Percentiles rank a stretch among this genome's conserved stretches.
These are phyloP conservation scores for Phytophthora parvispora DNA, from an alignment of 352 stramenopile species.

Conservation along the genomic window DNA sequence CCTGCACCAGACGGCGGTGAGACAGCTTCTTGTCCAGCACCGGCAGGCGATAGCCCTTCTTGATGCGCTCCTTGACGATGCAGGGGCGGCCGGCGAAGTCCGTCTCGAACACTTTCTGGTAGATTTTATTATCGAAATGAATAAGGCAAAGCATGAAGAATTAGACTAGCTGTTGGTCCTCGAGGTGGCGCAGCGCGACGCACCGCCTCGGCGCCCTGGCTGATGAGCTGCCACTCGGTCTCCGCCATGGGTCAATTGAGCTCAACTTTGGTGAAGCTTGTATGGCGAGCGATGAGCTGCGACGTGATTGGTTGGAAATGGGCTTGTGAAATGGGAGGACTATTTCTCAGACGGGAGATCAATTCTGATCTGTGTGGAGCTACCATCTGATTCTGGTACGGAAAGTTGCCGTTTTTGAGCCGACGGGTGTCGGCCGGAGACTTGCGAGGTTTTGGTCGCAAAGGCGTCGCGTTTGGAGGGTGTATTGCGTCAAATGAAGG, in stretches of 20 bases:
- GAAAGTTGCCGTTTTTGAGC: slow-evolving; percentile 5
- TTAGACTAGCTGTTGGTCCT: no score
- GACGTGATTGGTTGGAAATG: not conserved
- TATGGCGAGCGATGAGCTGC: slow-evolving; percentile 6
- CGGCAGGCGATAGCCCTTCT: slow-evolving; percentile 83
- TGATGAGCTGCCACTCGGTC: slow-evolving; percentile 73
- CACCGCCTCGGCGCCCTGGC: slow-evolving; percentile 86
- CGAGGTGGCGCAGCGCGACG: slow-evolving; percentile 7
- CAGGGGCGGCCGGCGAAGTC: slow-evolving; percentile 71
- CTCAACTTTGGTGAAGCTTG: not conserved
- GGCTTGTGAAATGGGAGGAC: not conserved
- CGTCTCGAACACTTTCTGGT: slow-evolving; percentile 87
- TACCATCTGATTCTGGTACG: not conserved
- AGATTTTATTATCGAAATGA: no score
- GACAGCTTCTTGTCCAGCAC: slow-evolving; percentile 86
- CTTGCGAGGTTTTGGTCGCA: not conserved
- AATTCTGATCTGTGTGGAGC: not conserved
- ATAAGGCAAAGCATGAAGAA: no score
- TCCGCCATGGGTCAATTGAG: slow-evolving; percentile 37
- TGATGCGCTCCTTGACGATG: slow-evolving; percentile 87
- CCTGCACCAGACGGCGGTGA: slow-evolving; percentile 82
- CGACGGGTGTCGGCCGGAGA: no score
- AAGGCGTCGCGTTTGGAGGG: not conserved
- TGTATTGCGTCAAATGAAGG: not conserved
- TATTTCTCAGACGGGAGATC: not conserved